These are phyloP conservation scores for Phlebopus sp. DNA, from an alignment of 1,284 basidiomycete genomes.

Conservation along the genomic window DNA sequence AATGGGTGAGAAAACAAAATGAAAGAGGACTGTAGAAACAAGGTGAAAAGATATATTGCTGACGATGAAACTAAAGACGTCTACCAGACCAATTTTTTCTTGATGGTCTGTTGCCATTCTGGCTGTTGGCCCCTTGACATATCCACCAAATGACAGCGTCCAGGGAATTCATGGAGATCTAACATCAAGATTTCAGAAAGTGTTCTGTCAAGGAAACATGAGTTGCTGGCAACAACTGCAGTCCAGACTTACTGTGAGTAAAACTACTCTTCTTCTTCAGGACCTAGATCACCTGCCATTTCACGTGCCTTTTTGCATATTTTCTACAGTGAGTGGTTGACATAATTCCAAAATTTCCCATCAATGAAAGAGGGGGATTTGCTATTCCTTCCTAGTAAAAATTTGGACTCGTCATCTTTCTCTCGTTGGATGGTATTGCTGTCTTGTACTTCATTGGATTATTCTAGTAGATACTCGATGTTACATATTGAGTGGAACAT, in stretches of 20 bases:
- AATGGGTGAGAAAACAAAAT: too few species aligned
- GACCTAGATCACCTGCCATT: background rate
- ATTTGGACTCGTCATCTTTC: background rate
- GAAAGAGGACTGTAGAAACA: too few species aligned
- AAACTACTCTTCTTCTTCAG: background rate
- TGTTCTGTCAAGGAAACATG: background rate
- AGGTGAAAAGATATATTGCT: too few species aligned
- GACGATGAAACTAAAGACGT: too few species aligned
- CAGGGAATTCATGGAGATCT: conserved; percentile 3
- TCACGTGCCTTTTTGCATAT: background rate
- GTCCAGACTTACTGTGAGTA: background rate
- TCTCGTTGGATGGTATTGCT: background rate
- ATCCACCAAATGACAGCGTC: background rate
- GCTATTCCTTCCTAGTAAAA: background rate
- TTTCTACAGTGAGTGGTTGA: background rate
- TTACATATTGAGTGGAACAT: too few species aligned
- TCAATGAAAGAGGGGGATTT: background rate
- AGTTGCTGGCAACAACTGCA: background rate
- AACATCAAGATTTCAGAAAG: background rate
- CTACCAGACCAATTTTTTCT: background rate
- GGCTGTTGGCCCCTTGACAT: background rate
- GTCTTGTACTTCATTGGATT: too few species aligned
- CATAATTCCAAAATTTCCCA: conserved; percentile 3
- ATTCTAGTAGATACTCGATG: too few species aligned
- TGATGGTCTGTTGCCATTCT: conserved; percentile 1